Base-by-base conservation (phyloP, 2,329 filamentous ascomycete species). In the Trichoderma afroharzianum region DNA sequence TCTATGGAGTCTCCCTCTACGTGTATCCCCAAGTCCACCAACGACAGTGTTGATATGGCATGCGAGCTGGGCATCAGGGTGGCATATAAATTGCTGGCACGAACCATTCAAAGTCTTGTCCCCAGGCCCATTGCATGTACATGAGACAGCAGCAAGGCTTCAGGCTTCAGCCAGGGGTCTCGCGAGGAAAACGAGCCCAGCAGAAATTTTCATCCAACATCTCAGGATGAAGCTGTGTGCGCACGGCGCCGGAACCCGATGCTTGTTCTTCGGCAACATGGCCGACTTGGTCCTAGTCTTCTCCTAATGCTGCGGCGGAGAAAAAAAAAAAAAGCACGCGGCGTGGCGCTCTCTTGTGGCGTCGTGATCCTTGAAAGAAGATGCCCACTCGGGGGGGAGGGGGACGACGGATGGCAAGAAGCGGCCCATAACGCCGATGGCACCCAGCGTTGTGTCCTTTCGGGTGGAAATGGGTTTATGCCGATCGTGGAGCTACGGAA, bases 401-500 rank as follows among this genome's bases (percentile, higher is more conserved):
- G 53, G 30, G 33, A 36, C 6, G 24, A 53, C 21, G 50, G 36
- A 61, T 39, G 66, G 55, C 18, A 59, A 50, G 36, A 59, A 14
- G 53, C 66, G 66, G 55, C 36, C 50, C 66, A 68, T 68, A 68
- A 68, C 53, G 66, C 66, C 66, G 66, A 68, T 68, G 55, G 55
- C 58, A 68, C 47, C 12, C 24, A 39, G 32, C 21, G 14, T 26
- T 39, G 63, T 18, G 30, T 24, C 15, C 12, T 43, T 68, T n/a
- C 55, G 63, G 53, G 36, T 50, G 66, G 55, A 43, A 61, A 61
- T 68, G 55, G 66, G 55, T 61, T 47, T 18, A 47, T 68, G 66
- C 66, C 66, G 66, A 61, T 68, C 66, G 28, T 68, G 53, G 66
- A 59, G 55, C 55, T 61, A 24, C 66, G 39, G 39, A 33, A 68